These are phyloP conservation scores for Stephania yunnanensis DNA, from an alignment of 164 flowering plant genomes.

Conservation along the genomic window DNA sequence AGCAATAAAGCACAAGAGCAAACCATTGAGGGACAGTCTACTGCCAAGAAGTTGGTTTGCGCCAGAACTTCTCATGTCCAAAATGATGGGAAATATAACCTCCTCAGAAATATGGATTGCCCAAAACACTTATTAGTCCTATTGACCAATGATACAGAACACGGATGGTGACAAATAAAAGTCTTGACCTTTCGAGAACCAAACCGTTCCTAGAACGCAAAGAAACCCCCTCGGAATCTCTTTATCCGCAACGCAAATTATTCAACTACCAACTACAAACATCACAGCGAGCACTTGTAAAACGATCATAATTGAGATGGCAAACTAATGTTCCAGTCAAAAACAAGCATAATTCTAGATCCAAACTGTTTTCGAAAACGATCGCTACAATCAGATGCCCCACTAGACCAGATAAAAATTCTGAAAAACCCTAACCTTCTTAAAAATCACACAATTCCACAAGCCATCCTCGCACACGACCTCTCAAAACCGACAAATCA, in stretches of 20 bases:
- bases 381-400: not conserved
- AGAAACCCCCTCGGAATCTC: not conserved
- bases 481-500: not conserved
- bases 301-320: not conserved
- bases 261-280: not conserved
- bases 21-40: conserved; percentile 60
- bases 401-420: not conserved
- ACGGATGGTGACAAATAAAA: not conserved
- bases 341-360: not conserved
- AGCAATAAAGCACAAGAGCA: conserved; percentile 54
- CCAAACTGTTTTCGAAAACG: not conserved
- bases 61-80: conserved; percentile 87
- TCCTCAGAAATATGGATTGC: not conserved
- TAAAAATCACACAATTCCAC: not conserved
- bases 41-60: conserved; percentile 39
- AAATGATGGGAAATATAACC: conserved; percentile 12
- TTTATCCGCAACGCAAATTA: not conserved
- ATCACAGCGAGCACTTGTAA: not conserved
- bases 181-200: not conserved
- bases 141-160: not conserved
- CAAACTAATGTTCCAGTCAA: not conserved
- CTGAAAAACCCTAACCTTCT: conserved; percentile 1
- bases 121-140: not conserved
- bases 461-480: no score
- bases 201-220: not conserved